Evolutionary conservation across 1,139 yeast species (phyloP).

Genomic region (Scheffersomyces quercinus): DNA sequence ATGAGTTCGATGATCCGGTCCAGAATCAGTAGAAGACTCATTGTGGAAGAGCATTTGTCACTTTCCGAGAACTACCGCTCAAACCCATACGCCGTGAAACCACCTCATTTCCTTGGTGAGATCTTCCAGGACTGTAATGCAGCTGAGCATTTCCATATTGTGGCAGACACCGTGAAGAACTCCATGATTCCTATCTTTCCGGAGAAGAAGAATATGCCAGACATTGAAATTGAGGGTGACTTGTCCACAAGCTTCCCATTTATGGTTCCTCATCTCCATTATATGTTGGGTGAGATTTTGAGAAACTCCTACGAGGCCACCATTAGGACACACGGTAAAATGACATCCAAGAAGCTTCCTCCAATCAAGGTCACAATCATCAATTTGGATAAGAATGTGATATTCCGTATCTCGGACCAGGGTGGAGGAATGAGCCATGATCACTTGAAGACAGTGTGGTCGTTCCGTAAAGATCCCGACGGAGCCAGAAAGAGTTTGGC

Average conservation of each 20-base stretch:
- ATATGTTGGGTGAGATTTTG: constrained; percentile 80
- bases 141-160: constrained; percentile 55
- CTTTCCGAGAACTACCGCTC: constrained; percentile 62
- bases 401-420: constrained; percentile 80
- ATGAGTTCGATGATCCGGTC: constrained; percentile 79
- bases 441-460: constrained; percentile 69
- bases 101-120: constrained; percentile 80
- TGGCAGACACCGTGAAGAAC: constrained; percentile 50
- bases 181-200: constrained; percentile 55
- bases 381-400: constrained; percentile 63
- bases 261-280: constrained; percentile 82
- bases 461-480: constrained; percentile 71
- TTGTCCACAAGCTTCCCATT: constrained; percentile 69
- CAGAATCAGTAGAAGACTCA: constrained; percentile 83
- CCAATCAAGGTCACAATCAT: constrained; percentile 74
- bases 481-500: constrained; percentile 56
- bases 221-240: constrained; percentile 70
- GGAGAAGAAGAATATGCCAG: constrained; percentile 63
- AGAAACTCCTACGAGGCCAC: constrained; percentile 86
- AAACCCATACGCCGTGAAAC: constrained; percentile 47
- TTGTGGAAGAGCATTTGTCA: constrained; percentile 87
- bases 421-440: constrained; percentile 82
- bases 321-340: constrained; percentile 41
- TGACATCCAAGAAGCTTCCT: constrained; percentile 46
- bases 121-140: constrained; percentile 81